Percentiles rank a stretch among this genome's conserved stretches.
phyloP scores from a whole-genome alignment of 208 protist species.

The Leishmania tarentolae region DNA sequence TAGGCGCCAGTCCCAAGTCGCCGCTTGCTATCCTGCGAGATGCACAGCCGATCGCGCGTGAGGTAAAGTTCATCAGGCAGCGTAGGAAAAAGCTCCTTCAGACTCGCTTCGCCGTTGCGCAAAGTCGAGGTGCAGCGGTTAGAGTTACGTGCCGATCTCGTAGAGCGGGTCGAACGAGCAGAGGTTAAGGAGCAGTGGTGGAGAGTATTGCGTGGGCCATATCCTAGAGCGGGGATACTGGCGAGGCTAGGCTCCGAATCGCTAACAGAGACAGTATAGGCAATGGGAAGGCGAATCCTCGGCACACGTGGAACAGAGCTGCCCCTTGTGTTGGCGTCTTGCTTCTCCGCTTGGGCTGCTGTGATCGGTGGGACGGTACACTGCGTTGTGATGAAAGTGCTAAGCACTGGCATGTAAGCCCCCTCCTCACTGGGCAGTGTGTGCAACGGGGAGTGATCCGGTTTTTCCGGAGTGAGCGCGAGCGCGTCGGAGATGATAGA shows the following conservation, averaged over 20 bases:
- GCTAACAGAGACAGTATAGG: neutral
- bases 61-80: conserved; percentile 47
- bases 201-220: conserved; percentile 23
- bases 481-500: neutral
- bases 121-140: conserved; percentile 15
- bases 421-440: conserved; percentile 1
- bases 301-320: conserved; percentile 19
- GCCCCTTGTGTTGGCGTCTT: conserved; percentile 7
- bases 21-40: conserved; percentile 22
- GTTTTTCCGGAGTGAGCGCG: too few relatives aligned
- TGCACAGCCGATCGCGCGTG: conserved; percentile 42
- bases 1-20: conserved; percentile 60
- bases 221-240: conserved; percentile 15
- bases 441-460: neutral
- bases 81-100: conserved; percentile 55
- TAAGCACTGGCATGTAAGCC: neutral
- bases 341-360: neutral
- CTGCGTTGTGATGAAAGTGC: neutral
- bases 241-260: conserved; percentile 21
- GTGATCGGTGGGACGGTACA: neutral
- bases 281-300: conserved; percentile 15
- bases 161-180: conserved; percentile 22
- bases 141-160: conserved; percentile 27
- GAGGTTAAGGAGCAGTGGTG: conserved; percentile 25
- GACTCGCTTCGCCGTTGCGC: conserved; percentile 13